Conservation (phyloP, 345 rosid genomes). For the Populus alba region DNA sequence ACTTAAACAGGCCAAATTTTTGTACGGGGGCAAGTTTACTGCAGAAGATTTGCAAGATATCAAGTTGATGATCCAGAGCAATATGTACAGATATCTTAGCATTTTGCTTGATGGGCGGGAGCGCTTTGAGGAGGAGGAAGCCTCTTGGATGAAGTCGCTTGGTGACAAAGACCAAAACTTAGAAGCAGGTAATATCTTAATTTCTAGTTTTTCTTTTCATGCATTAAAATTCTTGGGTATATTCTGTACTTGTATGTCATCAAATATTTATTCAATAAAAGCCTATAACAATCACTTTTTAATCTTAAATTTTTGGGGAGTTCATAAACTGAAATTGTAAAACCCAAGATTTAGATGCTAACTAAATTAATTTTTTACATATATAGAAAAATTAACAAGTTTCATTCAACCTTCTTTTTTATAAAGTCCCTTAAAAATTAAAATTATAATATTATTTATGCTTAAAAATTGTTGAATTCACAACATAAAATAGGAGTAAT, state of each 20-base stretch:
- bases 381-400: no score
- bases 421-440: no score
- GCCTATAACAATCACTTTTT: no score
- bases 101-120: conserved; percentile 93
- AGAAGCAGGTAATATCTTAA: conserved; percentile 44
- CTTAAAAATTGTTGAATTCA: no score
- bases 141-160: conserved; percentile 42
- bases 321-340: no score
- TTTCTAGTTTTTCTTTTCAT: not conserved
- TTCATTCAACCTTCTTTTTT: no score
- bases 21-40: conserved; percentile 81
- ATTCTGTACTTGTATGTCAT: not conserved
- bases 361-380: no score
- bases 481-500: no score
- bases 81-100: conserved; percentile 90
- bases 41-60: conserved; percentile 79
- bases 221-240: not conserved
- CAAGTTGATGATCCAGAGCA: conserved; percentile 96
- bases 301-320: no score
- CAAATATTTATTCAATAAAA: not conserved
- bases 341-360: no score
- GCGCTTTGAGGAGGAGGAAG: conserved; percentile 90
- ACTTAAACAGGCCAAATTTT: conserved; percentile 75
- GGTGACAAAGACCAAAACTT: conserved; percentile 42
- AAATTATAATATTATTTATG: no score